These are phyloP conservation scores for Pleurotus salmoneostramineus DNA, from an alignment of 768 basidiomycete genomes.

Conservation along the genomic window DNA sequence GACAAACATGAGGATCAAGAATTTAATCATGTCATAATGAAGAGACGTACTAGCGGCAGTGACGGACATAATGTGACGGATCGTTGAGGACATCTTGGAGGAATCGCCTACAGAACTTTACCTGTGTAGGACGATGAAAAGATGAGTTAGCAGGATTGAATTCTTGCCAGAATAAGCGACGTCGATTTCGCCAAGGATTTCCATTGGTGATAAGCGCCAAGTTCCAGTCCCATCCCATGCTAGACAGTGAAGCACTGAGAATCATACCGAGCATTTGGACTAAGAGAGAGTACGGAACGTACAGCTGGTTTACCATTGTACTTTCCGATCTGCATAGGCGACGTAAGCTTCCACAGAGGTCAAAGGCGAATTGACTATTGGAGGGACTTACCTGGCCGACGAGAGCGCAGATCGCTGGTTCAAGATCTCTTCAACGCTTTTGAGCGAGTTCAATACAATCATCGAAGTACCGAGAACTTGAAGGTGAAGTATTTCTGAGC, in stretches of 20 bases:
- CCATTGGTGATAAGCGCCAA: constrained; percentile 37
- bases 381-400: constrained; percentile 27
- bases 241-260: constrained; percentile 8
- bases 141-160: constrained; percentile 28
- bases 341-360: too few relatives aligned
- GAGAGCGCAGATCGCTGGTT: constrained; percentile 36
- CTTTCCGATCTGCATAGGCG: constrained; percentile 17
- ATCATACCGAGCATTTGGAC: background rate
- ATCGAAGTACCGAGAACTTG: constrained; percentile 25
- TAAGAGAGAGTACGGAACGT: background rate
- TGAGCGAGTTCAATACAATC: constrained; percentile 30
- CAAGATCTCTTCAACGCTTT: constrained; percentile 34
- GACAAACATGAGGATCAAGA: too few relatives aligned
- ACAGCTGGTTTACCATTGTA: constrained; percentile 22
- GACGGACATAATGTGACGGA: background rate
- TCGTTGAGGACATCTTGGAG: background rate
- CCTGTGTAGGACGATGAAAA: constrained; percentile 23
- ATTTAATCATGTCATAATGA: background rate
- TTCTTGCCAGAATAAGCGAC: constrained; percentile 37
- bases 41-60: background rate
- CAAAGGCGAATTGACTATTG: background rate
- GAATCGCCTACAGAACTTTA: background rate
- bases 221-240: constrained; percentile 38
- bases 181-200: constrained; percentile 32
- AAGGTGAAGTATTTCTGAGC: constrained; percentile 25